phyloP scores from a whole-genome alignment of 2,329 filamentous ascomycete species.

The Neofusicoccum laricinum region DNA sequence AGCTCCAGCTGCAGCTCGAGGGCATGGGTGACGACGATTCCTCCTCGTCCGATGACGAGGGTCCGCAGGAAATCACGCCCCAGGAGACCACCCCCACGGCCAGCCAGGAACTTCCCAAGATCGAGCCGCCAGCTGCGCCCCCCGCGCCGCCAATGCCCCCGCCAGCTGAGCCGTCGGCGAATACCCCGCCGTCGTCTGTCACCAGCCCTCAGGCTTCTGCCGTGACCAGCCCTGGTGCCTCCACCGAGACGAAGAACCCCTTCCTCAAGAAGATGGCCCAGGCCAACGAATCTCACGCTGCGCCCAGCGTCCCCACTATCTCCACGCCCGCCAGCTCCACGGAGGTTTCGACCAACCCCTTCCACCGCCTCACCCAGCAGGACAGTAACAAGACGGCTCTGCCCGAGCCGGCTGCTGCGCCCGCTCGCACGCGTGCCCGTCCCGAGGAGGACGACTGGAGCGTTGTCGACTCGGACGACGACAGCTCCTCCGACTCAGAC shows the following conservation, averaged over 20 bases:
- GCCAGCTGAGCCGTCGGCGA: conserved; percentile 30
- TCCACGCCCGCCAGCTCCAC: conserved; percentile 43
- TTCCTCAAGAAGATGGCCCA: conserved; percentile 89
- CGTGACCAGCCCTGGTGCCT: conserved; percentile 48
- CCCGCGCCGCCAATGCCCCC: conserved; percentile 35
- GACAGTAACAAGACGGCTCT: conserved; percentile 44
- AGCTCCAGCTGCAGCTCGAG: conserved; percentile 86
- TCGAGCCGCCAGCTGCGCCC: conserved; percentile 46
- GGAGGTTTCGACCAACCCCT: conserved; percentile 85
- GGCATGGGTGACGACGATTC: conserved; percentile 70
- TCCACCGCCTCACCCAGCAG: conserved; percentile 79
- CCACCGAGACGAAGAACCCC: conserved; percentile 82
- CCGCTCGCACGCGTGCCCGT: conserved; percentile 52
- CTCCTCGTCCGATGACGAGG: conserved; percentile 68
- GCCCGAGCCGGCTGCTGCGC: conserved; percentile 48
- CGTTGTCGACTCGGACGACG: conserved; percentile 71
- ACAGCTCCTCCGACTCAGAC: conserved; percentile 66
- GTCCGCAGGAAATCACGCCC: conserved; percentile 65
- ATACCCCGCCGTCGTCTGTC: conserved; percentile 47
- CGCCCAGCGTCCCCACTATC: conserved; percentile 47
- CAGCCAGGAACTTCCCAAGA: conserved; percentile 50
- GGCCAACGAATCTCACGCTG: conserved; percentile 51
- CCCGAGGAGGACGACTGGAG: conserved; percentile 75
- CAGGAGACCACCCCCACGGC: conserved; percentile 58
- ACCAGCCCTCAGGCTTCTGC: conserved; percentile 47